A percentile compares a stretch with the other conserved stretches of the same genome.
Conservation (phyloP, 768 basidiomycete species). For the Lentinula raphanica region DNA sequence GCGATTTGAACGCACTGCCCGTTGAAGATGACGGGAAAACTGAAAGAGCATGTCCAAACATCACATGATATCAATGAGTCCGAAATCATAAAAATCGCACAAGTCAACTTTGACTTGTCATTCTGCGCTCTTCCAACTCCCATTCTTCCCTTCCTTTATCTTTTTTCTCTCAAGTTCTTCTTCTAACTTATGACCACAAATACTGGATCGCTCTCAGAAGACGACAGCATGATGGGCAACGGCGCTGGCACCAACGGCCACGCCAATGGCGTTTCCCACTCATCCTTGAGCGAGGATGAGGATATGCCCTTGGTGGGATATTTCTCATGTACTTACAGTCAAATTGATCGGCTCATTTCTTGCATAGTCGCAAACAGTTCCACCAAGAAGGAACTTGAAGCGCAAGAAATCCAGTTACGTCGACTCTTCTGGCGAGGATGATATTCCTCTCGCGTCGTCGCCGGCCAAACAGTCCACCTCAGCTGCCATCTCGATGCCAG, state of each 20-base stretch:
- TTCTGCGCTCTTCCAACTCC: background rate
- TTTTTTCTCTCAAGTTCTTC: slow-evolving; percentile 3
- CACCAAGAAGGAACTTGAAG: slow-evolving; percentile 40
- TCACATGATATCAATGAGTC: background rate
- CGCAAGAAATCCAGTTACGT: slow-evolving; percentile 53
- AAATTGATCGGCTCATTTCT: slow-evolving; percentile 18
- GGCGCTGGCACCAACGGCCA: slow-evolving; percentile 42
- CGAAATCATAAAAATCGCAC: background rate
- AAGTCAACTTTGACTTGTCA: background rate
- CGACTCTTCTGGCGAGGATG: slow-evolving; percentile 64
- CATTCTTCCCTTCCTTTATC: background rate
- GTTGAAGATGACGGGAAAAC: background rate
- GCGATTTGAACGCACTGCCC: slow-evolving; percentile 3
- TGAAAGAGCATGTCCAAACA: slow-evolving; percentile 1
- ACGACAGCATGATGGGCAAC: slow-evolving; percentile 48
- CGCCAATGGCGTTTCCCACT: slow-evolving; percentile 35
- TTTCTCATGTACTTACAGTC: slow-evolving; percentile 10
- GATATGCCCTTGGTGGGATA: slow-evolving; percentile 67
- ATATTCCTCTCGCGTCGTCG: slow-evolving; percentile 67
- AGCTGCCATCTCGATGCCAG: slow-evolving; percentile 34
- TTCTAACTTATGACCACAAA: slow-evolving; percentile 4
- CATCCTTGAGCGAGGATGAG: slow-evolving; percentile 61
- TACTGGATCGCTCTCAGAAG: slow-evolving; percentile 42
- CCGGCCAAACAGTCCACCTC: slow-evolving; percentile 48
- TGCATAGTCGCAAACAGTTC: slow-evolving; percentile 49